phyloP scores from a whole-genome alignment of 2,329 filamentous ascomycete species.

The Lomentospora prolificans region DNA sequence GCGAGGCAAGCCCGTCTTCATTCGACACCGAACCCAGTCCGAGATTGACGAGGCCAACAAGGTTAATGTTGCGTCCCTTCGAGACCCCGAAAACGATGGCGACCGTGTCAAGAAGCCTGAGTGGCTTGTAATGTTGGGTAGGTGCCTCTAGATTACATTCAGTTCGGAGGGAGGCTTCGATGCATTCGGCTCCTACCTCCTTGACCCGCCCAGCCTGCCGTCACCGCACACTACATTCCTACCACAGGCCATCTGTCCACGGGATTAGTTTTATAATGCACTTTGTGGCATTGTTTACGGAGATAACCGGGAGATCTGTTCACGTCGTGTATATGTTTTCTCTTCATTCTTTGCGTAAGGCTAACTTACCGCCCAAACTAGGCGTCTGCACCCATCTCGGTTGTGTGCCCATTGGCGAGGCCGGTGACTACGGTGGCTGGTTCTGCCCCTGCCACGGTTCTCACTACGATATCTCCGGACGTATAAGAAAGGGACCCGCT shows the following conservation, averaged over 20 bases:
- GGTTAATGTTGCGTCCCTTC: conserved; percentile 69
- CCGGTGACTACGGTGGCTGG: conserved; percentile 96
- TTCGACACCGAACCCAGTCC: conserved; percentile 87
- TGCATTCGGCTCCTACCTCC: no score
- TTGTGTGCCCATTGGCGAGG: conserved; percentile 98
- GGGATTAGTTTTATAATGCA: no score
- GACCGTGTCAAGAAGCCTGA: conserved; percentile 97
- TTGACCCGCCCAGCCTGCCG: no score
- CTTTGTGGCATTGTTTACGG: no score
- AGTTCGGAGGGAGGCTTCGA: no score
- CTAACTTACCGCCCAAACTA: conserved; percentile 22
- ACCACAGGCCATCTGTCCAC: no score
- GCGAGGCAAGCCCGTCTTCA: conserved; percentile 99
- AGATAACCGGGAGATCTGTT: no score
- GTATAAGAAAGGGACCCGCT: conserved; percentile 93
- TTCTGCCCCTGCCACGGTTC: conserved; percentile 99
- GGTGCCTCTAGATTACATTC: conserved; percentile 18
- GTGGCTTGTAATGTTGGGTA: conserved; percentile 98
- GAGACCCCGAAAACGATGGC: conserved; percentile 83
- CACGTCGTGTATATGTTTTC: no score
- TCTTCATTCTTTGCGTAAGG: no score
- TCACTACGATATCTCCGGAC: conserved; percentile 98
- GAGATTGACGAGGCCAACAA: conserved; percentile 95
- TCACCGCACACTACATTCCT: no score
- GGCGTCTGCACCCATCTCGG: conserved; percentile 98